A percentile compares a stretch with the other conserved stretches of the same genome.
Conservation (phyloP, 805 yeast species). For the Candida qinlingensis region DNA sequence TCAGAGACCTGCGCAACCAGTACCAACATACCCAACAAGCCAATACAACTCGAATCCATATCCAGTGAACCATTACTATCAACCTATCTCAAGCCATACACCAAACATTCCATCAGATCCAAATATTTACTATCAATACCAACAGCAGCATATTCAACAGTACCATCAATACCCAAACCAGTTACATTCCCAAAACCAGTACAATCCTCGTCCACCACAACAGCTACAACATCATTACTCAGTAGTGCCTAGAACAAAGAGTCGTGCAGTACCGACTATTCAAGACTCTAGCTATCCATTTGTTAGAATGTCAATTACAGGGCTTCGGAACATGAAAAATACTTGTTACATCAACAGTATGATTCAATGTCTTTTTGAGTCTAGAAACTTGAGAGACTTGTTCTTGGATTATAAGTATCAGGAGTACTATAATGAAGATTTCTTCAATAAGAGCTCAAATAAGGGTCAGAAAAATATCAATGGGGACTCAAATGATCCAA, state of each 20-base stretch:
- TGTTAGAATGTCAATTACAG: slow-evolving; percentile 48
- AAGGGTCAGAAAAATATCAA: not conserved
- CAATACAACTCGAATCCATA: slow-evolving; percentile 1
- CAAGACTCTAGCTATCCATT: slow-evolving; percentile 32
- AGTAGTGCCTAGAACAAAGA: slow-evolving; percentile 13
- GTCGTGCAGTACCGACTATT: slow-evolving; percentile 29
- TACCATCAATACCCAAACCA: not conserved
- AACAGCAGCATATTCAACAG: slow-evolving; percentile 2
- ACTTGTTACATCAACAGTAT: slow-evolving; percentile 76
- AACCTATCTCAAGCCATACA: not conserved
- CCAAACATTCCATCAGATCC: not conserved
- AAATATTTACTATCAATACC: not conserved
- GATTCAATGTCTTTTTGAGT: slow-evolving; percentile 62
- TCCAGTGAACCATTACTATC: slow-evolving; percentile 5
- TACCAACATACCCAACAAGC: not conserved
- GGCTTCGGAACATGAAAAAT: slow-evolving; percentile 62
- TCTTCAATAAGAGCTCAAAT: slow-evolving; percentile 18
- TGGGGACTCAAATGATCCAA: not conserved
- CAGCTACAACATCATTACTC: slow-evolving; percentile 1
- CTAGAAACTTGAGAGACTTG: slow-evolving; percentile 42
- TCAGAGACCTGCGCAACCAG: slow-evolving; percentile 2
- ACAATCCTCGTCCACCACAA: slow-evolving; percentile 7
- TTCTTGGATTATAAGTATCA: slow-evolving; percentile 43
- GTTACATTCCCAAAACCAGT: not conserved
- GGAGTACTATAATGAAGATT: slow-evolving; percentile 33